Percentiles rank a stretch among this genome's conserved stretches.
These are phyloP conservation scores for Exsudoporus floridanus DNA, from an alignment of 1,284 basidiomycete genomes.

Conservation along the genomic window DNA sequence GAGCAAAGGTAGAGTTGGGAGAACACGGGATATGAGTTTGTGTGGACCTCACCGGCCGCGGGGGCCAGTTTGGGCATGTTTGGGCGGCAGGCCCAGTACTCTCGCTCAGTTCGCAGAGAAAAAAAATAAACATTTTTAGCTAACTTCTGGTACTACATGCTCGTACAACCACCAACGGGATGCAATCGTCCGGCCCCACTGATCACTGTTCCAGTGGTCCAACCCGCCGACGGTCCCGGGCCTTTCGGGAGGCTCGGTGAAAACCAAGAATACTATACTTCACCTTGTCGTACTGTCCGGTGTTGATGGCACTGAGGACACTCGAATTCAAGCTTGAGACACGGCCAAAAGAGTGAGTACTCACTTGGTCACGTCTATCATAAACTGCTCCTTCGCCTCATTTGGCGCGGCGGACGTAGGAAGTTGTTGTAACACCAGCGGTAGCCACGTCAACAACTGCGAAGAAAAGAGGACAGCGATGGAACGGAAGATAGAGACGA, in stretches of 20 bases:
- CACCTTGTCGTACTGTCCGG: constrained; percentile 69
- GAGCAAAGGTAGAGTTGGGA: constrained; percentile 12
- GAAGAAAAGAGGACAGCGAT: constrained; percentile 66
- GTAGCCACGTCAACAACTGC: constrained; percentile 73
- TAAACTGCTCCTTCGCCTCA: constrained; percentile 73
- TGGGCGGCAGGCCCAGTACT: constrained; percentile 2
- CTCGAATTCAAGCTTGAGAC: constrained; percentile 9
- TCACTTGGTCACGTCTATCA: constrained; percentile 72
- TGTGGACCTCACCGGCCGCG: constrained; percentile 17
- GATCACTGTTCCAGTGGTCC: constrained; percentile 42
- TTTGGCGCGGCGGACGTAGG: constrained; percentile 62
- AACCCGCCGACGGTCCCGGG: constrained; percentile 62
- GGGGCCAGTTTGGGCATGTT: constrained; percentile 32
- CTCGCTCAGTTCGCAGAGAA: constrained; percentile 1
- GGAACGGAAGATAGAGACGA: constrained; percentile 77
- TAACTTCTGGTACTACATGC: constrained; percentile 16
- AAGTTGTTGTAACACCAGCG: constrained; percentile 68
- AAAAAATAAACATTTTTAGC: constrained; percentile 21
- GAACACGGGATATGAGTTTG: constrained; percentile 9
- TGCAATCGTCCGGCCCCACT: background rate
- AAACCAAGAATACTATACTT: constrained; percentile 71
- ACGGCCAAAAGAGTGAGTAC: constrained; percentile 31
- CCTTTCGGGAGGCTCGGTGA: constrained; percentile 66
- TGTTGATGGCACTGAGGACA: constrained; percentile 56
- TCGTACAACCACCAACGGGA: background rate